Base-by-base conservation (phyloP, 2,329 filamentous ascomycete genomes). In the Raffaelea ambrosiae region DNA sequence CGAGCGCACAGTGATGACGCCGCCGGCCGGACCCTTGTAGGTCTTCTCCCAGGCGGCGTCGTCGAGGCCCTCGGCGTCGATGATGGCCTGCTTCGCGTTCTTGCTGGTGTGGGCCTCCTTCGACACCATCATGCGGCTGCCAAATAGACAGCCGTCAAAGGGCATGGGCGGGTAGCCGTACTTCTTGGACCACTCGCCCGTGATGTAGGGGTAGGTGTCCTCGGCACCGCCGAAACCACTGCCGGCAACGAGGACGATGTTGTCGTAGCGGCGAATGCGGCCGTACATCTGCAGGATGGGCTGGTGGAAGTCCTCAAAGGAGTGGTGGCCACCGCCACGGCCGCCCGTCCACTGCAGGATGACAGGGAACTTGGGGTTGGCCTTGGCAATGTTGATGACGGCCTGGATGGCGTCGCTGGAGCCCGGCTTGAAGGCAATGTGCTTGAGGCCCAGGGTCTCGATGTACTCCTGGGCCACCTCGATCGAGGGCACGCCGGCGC, bases 391-490 rank as follows among this genome's bases (percentile, higher is more conserved):
- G 66, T 94, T 93, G 67, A 96, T 84, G 50, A 94, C 87, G 29
- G 85, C 73, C 63, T 95, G 88, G 53, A 96, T 95, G 3, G 86
- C 87, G 53, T 95, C 87, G 43, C 84, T 76, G 16, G 89, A 95
- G 51, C 90, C 89, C 26, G 90, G 90, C 74, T 96, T 96, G 77
- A 96, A 95, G 23, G 83, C 76, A 57, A 96, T 95, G 66, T 95
- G 88, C 72, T 95, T 94, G 51, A 96, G 76, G 13, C 88, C 89
- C 13, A 96, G 76, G 1, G 90, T 97, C 67, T 90, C 79, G 55
- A 96, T 95, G 67, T 95, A 96, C 62, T 94, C 88, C 59, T 93
- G 86, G 20, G 89, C 88, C 50, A 95, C 86, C 63, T 95, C 90
- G 49, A 95, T 87, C 0, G 90, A 95, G 5, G 90, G 90, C 9